Evolutionary conservation across 2,329 filamentous ascomycete species (phyloP), one percentile per base, ranked within the genome.

Genomic region (Fusarium sp.): DNA sequence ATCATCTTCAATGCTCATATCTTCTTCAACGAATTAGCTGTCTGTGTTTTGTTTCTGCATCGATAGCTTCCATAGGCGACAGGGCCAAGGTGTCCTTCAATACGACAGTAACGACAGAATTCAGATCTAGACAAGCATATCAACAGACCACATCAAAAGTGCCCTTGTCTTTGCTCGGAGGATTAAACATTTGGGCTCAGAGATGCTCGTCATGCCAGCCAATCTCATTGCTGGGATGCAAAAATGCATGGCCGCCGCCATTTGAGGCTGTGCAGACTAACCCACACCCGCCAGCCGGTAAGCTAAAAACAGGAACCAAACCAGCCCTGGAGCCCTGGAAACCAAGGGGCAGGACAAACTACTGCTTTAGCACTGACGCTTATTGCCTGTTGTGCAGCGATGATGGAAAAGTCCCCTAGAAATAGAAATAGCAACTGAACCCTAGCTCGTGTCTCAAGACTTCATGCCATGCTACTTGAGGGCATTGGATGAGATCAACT

Each of bases 251-350:
- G 64, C 54, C 56, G 69, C 69, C 60, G 65, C 59, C 44, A 46
- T 74, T 68, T 74, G 71, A 74, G 71, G 71, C 71, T 73, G 71
- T 73, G 71, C 63, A 60, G 38, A 21, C 50, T 70, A 65, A 49
- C 56, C 69, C 57, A 69, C 56, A 59, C 69, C 70, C 70, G 61
- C 43, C 32, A 64, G 66, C 70, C 53, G 66, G 71, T 63, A 71
- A 64, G 70, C 71, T 73, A 73, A 71, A 71, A 73, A 73, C 70
- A 71, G 71, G 66, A 70, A 73, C 71, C 67, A 47, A 57, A 43
- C 58, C 57, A 71, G 69, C 23, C 50, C n/a, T 35, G 33, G 49
- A 25, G 33, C 50, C 33, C 13, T 40, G 19, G 33, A 46, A 58
- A 40, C 58, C 57, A 71, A 69, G 69, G 62, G 53, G 47, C 42